Conservation (phyloP, 352 stramenopile species). For the Aphanomyces astaci region DNA sequence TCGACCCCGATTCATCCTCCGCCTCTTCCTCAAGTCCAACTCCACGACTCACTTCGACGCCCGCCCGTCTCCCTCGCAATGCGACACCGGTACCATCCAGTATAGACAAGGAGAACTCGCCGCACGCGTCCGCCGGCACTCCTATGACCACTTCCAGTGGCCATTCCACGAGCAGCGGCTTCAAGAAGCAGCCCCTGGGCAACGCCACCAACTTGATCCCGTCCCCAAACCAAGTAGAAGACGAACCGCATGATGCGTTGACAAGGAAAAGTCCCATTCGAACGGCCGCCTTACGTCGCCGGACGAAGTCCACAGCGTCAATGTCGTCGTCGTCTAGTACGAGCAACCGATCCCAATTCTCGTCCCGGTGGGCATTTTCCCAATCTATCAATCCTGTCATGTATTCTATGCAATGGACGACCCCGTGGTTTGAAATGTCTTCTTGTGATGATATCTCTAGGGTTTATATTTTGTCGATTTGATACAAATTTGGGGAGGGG, state of each 20-base stretch:
- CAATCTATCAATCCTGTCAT: background rate
- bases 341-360: background rate
- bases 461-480: no score
- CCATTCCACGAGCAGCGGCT: background rate
- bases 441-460: background rate
- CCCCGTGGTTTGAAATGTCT: no score
- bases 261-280: background rate
- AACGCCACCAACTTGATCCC: background rate
- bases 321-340: background rate
- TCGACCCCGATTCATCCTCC: background rate
- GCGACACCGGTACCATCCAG: background rate
- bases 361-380: background rate
- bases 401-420: background rate
- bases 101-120: background rate
- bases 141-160: background rate
- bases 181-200: background rate
- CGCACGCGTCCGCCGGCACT: background rate
- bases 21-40: background rate
- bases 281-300: background rate
- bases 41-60: background rate
- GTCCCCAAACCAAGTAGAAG: background rate
- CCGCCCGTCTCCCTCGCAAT: background rate
- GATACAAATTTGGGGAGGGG: no score
- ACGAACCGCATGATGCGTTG: background rate
- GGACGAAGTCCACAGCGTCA: background rate